Evolutionary conservation across 2,329 filamentous ascomycete genomes (phyloP).

Genomic region (Sclerotinia trifoliorum): DNA sequence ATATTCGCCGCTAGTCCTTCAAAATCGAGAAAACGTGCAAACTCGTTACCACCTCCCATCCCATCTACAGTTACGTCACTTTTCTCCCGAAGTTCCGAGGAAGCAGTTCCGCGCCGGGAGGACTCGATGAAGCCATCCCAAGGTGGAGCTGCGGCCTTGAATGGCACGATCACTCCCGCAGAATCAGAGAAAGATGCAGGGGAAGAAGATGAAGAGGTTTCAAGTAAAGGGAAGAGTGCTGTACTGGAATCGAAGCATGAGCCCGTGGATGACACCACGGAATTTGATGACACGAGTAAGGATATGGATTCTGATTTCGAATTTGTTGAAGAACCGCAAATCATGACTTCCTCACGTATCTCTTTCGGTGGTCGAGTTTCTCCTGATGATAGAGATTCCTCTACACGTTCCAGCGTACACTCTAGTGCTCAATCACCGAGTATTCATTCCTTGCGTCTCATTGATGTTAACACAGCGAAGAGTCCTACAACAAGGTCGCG

Average conservation of each 20-base stretch:
- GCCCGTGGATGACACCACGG: conserved; percentile 27
- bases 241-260: conserved; percentile 28
- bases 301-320: conserved; percentile 34
- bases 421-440: conserved; percentile 37
- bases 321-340: conserved; percentile 36
- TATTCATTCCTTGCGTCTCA: conserved; percentile 39
- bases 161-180: conserved; percentile 19
- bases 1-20: conserved; percentile 17
- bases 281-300: conserved; percentile 30
- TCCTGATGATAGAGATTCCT: conserved; percentile 32
- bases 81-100: conserved; percentile 25
- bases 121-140: conserved; percentile 2
- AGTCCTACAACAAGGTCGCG: conserved; percentile 32
- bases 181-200: conserved; percentile 17
- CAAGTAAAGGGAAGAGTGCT: conserved; percentile 11
- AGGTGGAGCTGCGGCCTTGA: conserved; percentile 7
- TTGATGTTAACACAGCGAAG: conserved; percentile 37
- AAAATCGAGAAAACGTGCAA: conserved; percentile 35
- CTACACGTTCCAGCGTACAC: conserved; percentile 29
- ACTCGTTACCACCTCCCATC: conserved; percentile 36
- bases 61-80: conserved; percentile 29
- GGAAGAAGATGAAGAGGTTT: conserved; percentile 16
- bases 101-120: background rate
- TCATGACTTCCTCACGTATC: conserved; percentile 41
- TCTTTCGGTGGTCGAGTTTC: conserved; percentile 36